Percentiles rank a stretch among this genome's conserved stretches.
phyloP scores from a whole-genome alignment of 2,329 filamentous ascomycete species.

The Keithomyces neogunnii region DNA sequence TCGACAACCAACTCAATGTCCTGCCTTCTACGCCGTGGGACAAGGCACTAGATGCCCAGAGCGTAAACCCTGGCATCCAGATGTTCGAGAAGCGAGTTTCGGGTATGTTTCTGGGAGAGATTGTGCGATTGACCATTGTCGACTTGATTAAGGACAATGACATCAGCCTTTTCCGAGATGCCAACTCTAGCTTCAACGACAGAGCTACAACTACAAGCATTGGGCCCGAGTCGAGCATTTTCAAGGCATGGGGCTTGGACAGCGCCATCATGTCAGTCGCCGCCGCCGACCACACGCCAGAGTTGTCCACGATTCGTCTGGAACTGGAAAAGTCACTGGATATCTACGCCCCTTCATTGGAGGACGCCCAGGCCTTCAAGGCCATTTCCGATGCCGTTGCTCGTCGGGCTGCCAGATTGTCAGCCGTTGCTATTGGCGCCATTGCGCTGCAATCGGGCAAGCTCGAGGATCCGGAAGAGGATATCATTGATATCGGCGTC shows the following conservation, averaged over 20 bases:
- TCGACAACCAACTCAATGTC: constrained; percentile 87
- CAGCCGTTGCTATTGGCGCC: constrained; percentile 79
- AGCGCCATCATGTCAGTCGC: constrained; percentile 84
- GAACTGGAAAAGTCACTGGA: constrained; percentile 69
- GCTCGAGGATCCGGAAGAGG: constrained; percentile 53
- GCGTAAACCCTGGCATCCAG: constrained; percentile 86
- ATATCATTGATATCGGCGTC: constrained; percentile 81
- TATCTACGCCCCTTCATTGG: constrained; percentile 66
- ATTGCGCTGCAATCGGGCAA: constrained; percentile 74
- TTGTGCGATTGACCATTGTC: constrained; percentile 70
- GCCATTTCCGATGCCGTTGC: constrained; percentile 74
- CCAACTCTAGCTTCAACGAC: constrained; percentile 63
- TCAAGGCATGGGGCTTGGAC: constrained; percentile 81
- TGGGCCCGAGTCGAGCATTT: constrained; percentile 56
- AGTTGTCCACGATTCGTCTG: constrained; percentile 65
- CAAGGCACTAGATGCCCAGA: constrained; percentile 64
- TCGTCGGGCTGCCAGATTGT: constrained; percentile 77
- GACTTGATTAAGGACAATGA: constrained; percentile 60
- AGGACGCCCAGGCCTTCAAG: constrained; percentile 86
- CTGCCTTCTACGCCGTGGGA: constrained; percentile 84
- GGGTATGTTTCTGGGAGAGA: constrained; percentile 96
- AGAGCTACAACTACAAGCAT: constrained; percentile 62
- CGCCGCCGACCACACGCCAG: constrained; percentile 67
- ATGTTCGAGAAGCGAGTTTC: constrained; percentile 99
- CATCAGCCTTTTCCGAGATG: constrained; percentile 66